Base-by-base conservation (phyloP, 2,329 filamentous ascomycete genomes). In the Beauveria asiatica region DNA sequence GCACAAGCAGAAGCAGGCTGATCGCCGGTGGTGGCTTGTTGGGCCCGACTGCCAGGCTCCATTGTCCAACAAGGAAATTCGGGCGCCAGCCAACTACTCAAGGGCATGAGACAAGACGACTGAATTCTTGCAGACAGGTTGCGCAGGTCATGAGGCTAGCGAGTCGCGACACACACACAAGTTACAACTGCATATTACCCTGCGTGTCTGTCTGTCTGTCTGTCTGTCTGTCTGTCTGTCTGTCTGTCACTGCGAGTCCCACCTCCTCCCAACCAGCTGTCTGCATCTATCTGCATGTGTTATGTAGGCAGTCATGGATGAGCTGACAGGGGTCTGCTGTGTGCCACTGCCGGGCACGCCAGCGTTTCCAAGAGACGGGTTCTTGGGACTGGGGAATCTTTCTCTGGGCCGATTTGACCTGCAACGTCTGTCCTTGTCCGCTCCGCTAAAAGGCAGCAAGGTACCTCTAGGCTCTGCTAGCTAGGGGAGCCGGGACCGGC, bases 281-380 rank as follows among this genome's bases (percentile, higher is more conserved):
- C 33, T 37, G 16, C 25, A 19, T 19, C 30, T 11, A 19, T 19
- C 30, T 11, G 17, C 21, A 30, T 39, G 49, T 21, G 19, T 30
- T 16, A 33, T 23, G 33, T 37, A 37, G 33, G 33, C 11, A 37
- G 33, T 13, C 11, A 37, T 37, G 33, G 33, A 37, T 37, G 33
- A 37, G 33, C 33, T 10, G 33, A 37, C 33, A 37, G 33, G 33
- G 33, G 33, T 37, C 13, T 37, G 33, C 33, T 48, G 30, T 52
- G 27, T 55, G 16, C 23, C 27, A 44, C 44, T 42, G 21, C 55
- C 42, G 46, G 55, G 46, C 44, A 27, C 13, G 37, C 48, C 21
- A 58, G 42, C 51, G 37, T 44, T 58, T 46, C 55, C 55, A 58
- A 41, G 45, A 42, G 45, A 42, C 46, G 46, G 55, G 55, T 58